These are phyloP conservation scores for Boletus fagicola DNA, from an alignment of 768 basidiomycete species.

Conservation along the genomic window DNA sequence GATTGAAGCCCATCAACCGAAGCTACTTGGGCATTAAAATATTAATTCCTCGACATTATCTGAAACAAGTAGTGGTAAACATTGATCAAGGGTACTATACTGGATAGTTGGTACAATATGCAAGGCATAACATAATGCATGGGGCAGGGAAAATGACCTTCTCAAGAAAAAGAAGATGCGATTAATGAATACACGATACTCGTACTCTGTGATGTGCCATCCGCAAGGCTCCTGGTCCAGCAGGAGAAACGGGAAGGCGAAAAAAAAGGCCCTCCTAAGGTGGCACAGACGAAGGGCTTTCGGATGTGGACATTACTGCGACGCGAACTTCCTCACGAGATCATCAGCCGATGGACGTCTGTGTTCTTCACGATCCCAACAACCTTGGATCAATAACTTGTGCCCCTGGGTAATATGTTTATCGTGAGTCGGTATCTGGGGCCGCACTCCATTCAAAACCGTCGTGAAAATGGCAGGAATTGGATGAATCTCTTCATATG, in stretches of 20 bases:
- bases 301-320: neutral
- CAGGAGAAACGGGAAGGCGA: neutral
- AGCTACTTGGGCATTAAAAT: neutral
- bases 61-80: neutral
- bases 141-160: neutral
- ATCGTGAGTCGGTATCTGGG: conserved; percentile 9
- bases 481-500: conserved; percentile 9
- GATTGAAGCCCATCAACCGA: neutral
- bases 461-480: neutral
- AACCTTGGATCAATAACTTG: conserved; percentile 10
- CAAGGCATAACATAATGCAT: neutral
- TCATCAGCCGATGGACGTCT: conserved; percentile 17
- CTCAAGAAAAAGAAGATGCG: too few species aligned
- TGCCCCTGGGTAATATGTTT: conserved; percentile 1
- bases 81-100: too few species aligned
- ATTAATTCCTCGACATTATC: neutral
- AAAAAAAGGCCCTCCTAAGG: neutral
- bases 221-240: conserved; percentile 1
- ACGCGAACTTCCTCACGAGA: conserved; percentile 9
- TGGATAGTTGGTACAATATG: neutral
- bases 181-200: neutral
- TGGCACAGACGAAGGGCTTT: neutral
- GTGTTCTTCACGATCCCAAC: conserved; percentile 18
- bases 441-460: conserved; percentile 10
- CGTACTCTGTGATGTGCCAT: neutral